Conservation (phyloP, 305 asterid species). For the Withania somnifera region DNA sequence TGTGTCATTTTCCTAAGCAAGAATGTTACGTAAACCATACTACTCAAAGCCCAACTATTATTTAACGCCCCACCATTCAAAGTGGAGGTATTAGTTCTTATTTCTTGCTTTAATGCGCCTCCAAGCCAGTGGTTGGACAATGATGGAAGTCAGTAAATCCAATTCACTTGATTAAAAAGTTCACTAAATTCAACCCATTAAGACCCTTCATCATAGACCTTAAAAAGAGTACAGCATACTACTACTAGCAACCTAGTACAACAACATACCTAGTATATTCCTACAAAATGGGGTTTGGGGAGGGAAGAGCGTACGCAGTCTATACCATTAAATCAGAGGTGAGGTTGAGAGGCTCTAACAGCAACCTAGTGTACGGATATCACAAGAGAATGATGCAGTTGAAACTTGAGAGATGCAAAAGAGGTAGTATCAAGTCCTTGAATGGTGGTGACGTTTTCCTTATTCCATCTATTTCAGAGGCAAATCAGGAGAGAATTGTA, state of each 20-base stretch:
- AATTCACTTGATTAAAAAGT: not conserved
- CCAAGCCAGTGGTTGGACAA: not conserved
- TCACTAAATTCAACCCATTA: not conserved
- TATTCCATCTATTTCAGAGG: constrained; percentile 37
- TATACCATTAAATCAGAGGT: no score
- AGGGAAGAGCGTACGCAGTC: no score
- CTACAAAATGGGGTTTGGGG: no score
- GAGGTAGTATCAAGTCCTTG: not conserved
- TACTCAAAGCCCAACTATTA: not conserved
- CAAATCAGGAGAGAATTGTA: constrained; percentile 79
- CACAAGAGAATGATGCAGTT: not conserved
- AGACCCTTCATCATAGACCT: not conserved
- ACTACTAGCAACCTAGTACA: not conserved
- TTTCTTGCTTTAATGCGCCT: not conserved
- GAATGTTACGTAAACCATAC: not conserved
- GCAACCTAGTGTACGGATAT: no score
- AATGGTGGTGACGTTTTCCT: not conserved
- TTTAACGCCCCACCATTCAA: not conserved
- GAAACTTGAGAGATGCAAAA: not conserved
- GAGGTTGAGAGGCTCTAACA: no score
- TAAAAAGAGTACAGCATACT: not conserved
- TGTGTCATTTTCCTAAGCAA: not conserved
- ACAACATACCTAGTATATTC: no score
- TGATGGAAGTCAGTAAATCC: not conserved
- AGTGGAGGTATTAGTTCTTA: not conserved